These are phyloP conservation scores for Serendipita indica DNA, from an alignment of 768 basidiomycete genomes.

Conservation along the genomic window DNA sequence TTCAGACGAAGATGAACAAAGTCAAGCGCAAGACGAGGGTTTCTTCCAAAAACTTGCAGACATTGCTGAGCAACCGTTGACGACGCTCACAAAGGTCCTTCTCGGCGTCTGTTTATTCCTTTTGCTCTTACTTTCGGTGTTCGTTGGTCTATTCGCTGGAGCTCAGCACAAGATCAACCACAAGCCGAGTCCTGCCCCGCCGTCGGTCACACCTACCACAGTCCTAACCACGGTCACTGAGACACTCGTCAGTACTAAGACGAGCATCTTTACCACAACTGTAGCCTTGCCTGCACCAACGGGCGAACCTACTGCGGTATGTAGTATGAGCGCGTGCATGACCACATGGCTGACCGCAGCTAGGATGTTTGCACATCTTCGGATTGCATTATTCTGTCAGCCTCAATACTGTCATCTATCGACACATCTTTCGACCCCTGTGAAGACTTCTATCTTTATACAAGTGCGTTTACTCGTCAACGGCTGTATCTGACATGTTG, in stretches of 20 bases:
- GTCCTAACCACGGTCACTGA: constrained; percentile 24
- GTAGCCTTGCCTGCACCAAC: constrained; percentile 40
- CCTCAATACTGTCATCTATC: constrained; percentile 62
- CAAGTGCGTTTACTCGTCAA: constrained; percentile 43
- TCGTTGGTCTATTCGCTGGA: constrained; percentile 87
- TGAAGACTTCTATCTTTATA: constrained; percentile 86
- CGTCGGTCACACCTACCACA: constrained; percentile 20
- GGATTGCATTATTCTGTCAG: constrained; percentile 71
- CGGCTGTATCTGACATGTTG: not conserved
- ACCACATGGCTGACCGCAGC: constrained; percentile 1
- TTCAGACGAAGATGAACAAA: not conserved
- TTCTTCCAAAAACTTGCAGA: not conserved
- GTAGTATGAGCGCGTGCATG: constrained; percentile 10
- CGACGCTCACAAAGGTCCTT: constrained; percentile 69
- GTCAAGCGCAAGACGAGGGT: not conserved
- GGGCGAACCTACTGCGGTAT: constrained; percentile 36
- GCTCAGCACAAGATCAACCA: constrained; percentile 57
- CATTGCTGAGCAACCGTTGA: constrained; percentile 47
- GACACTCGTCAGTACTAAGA: constrained; percentile 26
- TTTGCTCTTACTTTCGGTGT: constrained; percentile 69
- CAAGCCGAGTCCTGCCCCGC: not conserved
- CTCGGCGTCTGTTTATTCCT: constrained; percentile 60
- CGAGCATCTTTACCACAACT: constrained; percentile 28
- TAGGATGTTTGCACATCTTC: constrained; percentile 59
- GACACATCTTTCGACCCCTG: constrained; percentile 82